A percentile compares a stretch with the other conserved stretches of the same genome.
These are phyloP conservation scores for Lactuca saligna DNA, from an alignment of 129 eudicot genomes.

Conservation along the genomic window DNA sequence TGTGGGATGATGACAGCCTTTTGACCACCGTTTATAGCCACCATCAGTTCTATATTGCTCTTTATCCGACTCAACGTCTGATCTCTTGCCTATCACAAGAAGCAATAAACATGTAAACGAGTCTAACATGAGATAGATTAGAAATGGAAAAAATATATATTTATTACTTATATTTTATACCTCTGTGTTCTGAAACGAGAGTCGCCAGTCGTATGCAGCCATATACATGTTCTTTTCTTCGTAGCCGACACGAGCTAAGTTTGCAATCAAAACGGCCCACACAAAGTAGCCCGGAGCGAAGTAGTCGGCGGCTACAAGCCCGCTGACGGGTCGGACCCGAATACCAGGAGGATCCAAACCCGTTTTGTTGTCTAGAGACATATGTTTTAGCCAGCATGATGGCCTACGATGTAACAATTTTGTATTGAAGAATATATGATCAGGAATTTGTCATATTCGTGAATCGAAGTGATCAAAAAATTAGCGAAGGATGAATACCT, in stretches of 20 bases:
- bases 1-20: conserved; percentile 94
- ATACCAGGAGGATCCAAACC: conserved; percentile 86
- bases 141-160: background rate
- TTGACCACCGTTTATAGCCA: conserved; percentile 73
- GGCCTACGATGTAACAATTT: conserved; percentile 45
- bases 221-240: conserved; percentile 96
- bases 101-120: background rate
- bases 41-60: conserved; percentile 84
- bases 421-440: background rate
- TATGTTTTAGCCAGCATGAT: conserved; percentile 89
- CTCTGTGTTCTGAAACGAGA: conserved; percentile 94
- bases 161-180: conserved; percentile 26
- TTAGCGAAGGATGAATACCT: conserved; percentile 39
- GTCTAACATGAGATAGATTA: background rate
- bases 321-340: conserved; percentile 81
- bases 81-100: conserved; percentile 67
- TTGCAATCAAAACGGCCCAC: conserved; percentile 94
- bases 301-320: conserved; percentile 98
- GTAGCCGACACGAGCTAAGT: conserved; percentile 86
- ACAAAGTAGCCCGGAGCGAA: conserved; percentile 96
- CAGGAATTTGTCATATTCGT: background rate
- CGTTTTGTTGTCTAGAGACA: conserved; percentile 85
- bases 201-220: conserved; percentile 98
- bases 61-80: conserved; percentile 78
- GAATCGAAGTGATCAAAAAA: background rate